Conservation (phyloP, 371 early-diverging fungal species). For the Mucor lusitanicus region DNA sequence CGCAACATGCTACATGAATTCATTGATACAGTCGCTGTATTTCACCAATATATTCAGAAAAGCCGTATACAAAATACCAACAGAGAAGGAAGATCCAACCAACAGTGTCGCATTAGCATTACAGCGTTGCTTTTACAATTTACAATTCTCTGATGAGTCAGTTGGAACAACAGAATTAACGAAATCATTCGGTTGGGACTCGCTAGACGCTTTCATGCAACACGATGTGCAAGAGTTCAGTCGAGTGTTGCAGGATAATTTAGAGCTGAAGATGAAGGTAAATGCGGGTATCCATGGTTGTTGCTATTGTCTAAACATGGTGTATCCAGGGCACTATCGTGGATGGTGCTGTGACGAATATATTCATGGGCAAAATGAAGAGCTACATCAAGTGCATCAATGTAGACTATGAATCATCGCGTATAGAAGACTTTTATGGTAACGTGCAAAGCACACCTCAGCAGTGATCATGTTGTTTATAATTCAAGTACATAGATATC, state of each 20-base stretch:
- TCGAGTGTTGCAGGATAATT: conserved; percentile 91
- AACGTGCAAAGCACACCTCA: not conserved
- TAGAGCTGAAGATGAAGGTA: conserved; percentile 88
- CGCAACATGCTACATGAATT: conserved; percentile 99
- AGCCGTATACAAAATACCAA: conserved; percentile 89
- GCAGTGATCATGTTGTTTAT: not conserved
- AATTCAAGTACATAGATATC: conserved; percentile 63
- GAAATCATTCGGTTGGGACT: conserved; percentile 96
- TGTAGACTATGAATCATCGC: conserved; percentile 91
- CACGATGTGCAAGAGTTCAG: conserved; percentile 98
- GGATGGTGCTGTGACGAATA: conserved; percentile 89
- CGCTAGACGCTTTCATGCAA: conserved; percentile 92
- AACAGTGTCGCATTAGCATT: conserved; percentile 88
- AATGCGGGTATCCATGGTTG: not conserved
- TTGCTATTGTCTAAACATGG: not conserved
- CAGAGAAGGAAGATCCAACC: conserved; percentile 80
- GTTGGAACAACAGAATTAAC: conserved; percentile 91
- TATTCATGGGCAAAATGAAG: conserved; percentile 96
- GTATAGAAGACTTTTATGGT: conserved; percentile 70
- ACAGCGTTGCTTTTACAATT: conserved; percentile 92
- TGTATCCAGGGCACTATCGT: conserved; percentile 64
- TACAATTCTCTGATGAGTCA: conserved; percentile 66
- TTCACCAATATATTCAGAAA: conserved; percentile 94
- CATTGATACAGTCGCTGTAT: conserved; percentile 96
- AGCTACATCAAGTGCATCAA: conserved; percentile 92